Evolutionary conservation across 345 rosid genomes (phyloP).

Genomic region (Pugionium dolabratum): DNA sequence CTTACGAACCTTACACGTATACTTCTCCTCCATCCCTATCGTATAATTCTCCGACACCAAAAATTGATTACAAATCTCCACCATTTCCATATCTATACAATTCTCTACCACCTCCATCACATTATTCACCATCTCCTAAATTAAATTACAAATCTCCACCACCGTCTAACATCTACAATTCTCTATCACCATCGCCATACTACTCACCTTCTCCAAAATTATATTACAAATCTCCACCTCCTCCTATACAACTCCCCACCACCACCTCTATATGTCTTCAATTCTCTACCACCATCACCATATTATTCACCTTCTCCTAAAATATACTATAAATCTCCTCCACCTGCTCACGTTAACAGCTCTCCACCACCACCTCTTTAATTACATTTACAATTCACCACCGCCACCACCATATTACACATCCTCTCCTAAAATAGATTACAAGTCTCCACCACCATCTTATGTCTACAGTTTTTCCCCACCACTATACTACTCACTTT

Average conservation of each 20-base stretch:
- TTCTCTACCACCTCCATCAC: background rate
- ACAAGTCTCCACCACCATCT: background rate
- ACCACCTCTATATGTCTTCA: background rate
- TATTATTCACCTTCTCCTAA: background rate
- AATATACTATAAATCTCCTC: background rate
- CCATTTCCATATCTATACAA: background rate
- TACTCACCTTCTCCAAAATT: background rate
- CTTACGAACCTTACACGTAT: slow-evolving; percentile 31
- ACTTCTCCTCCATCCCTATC: slow-evolving; percentile 17
- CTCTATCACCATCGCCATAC: background rate
- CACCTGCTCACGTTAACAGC: background rate
- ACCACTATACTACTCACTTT: no score
- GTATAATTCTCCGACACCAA: background rate
- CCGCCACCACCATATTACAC: background rate
- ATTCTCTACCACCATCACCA: background rate
- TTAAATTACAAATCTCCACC: background rate
- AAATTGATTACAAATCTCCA: background rate
- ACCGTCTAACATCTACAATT: background rate
- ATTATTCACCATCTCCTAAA: background rate
- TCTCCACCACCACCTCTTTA: slow-evolving; percentile 13
- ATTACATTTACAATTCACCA: no score
- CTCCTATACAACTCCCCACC: no score
- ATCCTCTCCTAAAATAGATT: fast-evolving
- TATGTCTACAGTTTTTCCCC: background rate
- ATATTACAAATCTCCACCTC: background rate